Evolutionary conservation across 2,329 filamentous ascomycete species (phyloP).

Genomic region (Trichoderma koningiopsis): DNA sequence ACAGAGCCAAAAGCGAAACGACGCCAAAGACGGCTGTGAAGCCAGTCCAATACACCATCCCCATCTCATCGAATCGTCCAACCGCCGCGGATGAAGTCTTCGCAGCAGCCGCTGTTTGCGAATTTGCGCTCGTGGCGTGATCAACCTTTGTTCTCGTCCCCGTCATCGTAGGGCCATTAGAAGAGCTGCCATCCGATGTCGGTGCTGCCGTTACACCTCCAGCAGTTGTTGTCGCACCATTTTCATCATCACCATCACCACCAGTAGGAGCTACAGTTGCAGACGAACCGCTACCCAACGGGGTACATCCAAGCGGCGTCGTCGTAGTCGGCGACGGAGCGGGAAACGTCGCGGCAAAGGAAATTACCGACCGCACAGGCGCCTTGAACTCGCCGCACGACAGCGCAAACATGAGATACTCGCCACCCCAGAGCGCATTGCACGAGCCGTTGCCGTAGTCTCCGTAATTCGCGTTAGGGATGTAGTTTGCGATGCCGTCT

Average conservation of each 20-base stretch:
- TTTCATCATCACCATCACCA: neutral
- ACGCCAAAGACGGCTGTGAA: neutral
- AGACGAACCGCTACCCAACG: neutral
- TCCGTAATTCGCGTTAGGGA: slow-evolving; percentile 15
- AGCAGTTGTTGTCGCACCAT: neutral
- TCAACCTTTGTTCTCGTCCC: neutral
- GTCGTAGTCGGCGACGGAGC: neutral
- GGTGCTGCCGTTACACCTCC: neutral
- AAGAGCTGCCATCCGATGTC: neutral
- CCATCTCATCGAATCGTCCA: neutral
- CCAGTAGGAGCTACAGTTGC: neutral
- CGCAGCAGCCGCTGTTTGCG: slow-evolving; percentile 4
- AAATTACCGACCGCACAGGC: neutral
- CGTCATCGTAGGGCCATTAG: neutral
- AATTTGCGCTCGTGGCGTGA: neutral
- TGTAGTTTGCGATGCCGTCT: slow-evolving; percentile 14
- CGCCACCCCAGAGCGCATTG: slow-evolving; percentile 15
- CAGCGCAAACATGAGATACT: slow-evolving; percentile 20
- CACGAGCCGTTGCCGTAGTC: slow-evolving; percentile 23
- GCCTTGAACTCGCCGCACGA: slow-evolving; percentile 18
- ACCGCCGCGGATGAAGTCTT: slow-evolving; percentile 15
- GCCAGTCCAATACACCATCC: neutral
- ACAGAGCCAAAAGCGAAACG: neutral
- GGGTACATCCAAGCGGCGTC: neutral
- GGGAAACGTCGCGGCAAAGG: slow-evolving; percentile 9